phyloP scores from a whole-genome alignment of 306 rosid species.

The Prunus padus region DNA sequence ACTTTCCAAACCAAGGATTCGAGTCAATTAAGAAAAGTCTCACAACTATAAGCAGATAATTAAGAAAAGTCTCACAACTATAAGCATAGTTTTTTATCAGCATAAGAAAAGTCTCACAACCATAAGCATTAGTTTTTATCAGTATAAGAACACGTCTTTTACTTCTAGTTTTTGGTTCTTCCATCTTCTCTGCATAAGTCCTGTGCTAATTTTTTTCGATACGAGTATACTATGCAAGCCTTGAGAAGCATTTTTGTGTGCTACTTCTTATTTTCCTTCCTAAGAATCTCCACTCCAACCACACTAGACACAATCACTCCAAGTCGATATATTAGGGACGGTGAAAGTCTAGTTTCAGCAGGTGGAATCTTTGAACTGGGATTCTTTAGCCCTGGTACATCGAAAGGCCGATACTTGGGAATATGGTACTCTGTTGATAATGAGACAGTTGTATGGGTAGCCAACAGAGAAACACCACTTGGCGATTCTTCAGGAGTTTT shows the following conservation, averaged over 20 bases:
- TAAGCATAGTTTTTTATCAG: no score
- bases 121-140: no score
- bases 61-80: no score
- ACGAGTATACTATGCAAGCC: background rate
- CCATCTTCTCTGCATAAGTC: background rate
- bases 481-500: slow-evolving; percentile 9
- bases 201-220: background rate
- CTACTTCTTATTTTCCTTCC: background rate
- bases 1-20: no score
- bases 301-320: background rate
- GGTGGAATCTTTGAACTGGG: slow-evolving; percentile 16
- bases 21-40: no score
- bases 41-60: no score
- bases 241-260: background rate
- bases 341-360: background rate
- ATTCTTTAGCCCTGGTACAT: slow-evolving; percentile 15
- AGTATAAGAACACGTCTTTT: background rate
- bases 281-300: background rate
- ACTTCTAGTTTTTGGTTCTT: background rate
- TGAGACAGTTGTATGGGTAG: slow-evolving; percentile 23
- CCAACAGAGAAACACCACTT: slow-evolving; percentile 26
- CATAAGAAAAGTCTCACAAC: no score
- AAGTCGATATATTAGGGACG: background rate
- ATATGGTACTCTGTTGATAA: slow-evolving; percentile 3
- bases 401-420: slow-evolving; percentile 17